Base-by-base conservation (phyloP, 1,284 basidiomycete genomes). In the Flammula alnicola region DNA sequence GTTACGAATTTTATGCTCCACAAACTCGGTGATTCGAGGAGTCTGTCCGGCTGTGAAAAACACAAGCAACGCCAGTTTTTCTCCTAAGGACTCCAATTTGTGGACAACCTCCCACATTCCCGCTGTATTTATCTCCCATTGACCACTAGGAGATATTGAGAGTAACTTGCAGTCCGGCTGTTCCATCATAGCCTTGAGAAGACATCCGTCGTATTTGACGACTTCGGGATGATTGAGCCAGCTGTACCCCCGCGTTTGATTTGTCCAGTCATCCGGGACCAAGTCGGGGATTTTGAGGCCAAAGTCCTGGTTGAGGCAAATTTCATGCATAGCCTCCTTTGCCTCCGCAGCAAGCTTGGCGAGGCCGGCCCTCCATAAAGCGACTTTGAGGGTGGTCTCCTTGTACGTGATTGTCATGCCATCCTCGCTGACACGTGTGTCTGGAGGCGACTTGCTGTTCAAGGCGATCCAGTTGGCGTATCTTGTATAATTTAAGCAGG, bases 1-100 rank as follows among this genome's bases (percentile, higher is more conserved):
- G 33, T 60, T 60, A 7, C 36, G 12, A 10, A 46, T 17, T 25
- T 56, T 58, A 47, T 48, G 44, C 7, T 60, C 58, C 0, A 54
- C 10, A 26, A 49, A 52, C 35, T 60, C 54, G 2, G 51, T 12
- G 10, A 54, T 43, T 2, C 58, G 36, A 0, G 44, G 29, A 4
- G 47, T 14, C 19, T 50, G 47, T 20, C 47, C 46, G 3, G 47
- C 17, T 3, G 38, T 49, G 12, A 47, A 31, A 9, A 47, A 47
- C 22, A 41, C 37, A 19, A 49, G 27, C 2, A 55, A 12, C 1
- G 43, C 40, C 3, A 57, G 20, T 5, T 52, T 44, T 1, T 16
- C 5, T 4, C 30, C 32, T 3, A 57, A 3, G 0, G 6, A 10
- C 30, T 43, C 40, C 14, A 27, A 31, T 3, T 23, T 23, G 0